Evolutionary conservation across 2,329 filamentous ascomycete species (phyloP).

Genomic region (Aspergillus pseudoviridinutans): DNA sequence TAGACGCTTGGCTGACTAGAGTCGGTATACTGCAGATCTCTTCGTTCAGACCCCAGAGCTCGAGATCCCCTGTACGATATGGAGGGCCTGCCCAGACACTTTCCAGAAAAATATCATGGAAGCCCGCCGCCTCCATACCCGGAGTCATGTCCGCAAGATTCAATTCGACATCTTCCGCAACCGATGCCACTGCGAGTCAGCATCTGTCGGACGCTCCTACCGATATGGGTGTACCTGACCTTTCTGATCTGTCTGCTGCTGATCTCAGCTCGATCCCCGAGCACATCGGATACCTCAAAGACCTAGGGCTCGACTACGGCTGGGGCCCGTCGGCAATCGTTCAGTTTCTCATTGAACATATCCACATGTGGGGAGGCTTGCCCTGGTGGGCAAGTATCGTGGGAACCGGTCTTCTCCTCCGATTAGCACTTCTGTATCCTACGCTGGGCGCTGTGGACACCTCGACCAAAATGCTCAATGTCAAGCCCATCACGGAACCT

Average conservation of each 20-base stretch:
- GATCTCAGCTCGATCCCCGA: conserved; percentile 61
- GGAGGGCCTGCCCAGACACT: conserved; percentile 19
- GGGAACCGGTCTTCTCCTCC: conserved; percentile 60
- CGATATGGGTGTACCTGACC: conserved; percentile 9
- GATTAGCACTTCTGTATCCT: conserved; percentile 62
- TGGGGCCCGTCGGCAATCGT: conserved; percentile 71
- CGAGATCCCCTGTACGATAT: conserved; percentile 17
- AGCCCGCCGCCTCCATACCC: conserved; percentile 16
- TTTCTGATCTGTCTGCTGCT: conserved; percentile 23
- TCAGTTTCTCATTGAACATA: conserved; percentile 73
- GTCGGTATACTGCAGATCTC: conserved; percentile 28
- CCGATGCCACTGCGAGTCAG: conserved; percentile 9
- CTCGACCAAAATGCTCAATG: conserved; percentile 57
- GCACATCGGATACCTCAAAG: conserved; percentile 74
- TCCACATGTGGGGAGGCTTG: conserved; percentile 70
- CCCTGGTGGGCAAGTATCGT: conserved; percentile 81
- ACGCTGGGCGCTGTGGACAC: conserved; percentile 60
- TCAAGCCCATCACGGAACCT: conserved; percentile 57
- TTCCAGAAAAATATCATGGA: conserved; percentile 20
- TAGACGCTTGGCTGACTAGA: conserved; percentile 12
- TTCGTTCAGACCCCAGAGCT: conserved; percentile 27
- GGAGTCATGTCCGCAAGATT: conserved; percentile 31
- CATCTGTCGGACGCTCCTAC: background rate
- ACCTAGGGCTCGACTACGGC: conserved; percentile 82
- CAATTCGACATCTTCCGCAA: conserved; percentile 34